Base-by-base conservation (phyloP, 83 land plant genomes). In the Thuja plicata region DNA sequence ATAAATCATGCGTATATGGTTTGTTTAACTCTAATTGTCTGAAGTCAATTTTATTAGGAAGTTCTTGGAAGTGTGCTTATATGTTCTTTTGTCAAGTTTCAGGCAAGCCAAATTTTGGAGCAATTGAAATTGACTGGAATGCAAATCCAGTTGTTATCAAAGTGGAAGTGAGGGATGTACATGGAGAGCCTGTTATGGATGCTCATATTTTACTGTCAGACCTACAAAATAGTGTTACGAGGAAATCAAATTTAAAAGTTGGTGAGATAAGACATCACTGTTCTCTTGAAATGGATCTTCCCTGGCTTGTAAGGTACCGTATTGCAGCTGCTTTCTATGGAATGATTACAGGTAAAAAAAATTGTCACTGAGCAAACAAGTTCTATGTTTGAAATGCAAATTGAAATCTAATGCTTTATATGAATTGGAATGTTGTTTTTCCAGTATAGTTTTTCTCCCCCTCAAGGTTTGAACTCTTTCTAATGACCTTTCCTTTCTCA, bases 21-120 rank as follows among this genome's bases (percentile, higher is more conserved):
- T 87, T 15, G 57, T 80, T 35, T 86, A 43, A 82, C 15, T 82
- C 85, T 2, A 45, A 7, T 82, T 82, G 6, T 41, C 50, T 11
- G 55, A 41, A 70, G 19, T 34, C 15, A 10, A n/a, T 87, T 8
- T 17, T 60, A 19, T 45, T 27, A n/a, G 46, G 32, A 24, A 71
- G 17, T 11, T 34, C 24, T 79, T 38, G 82, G 52, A 40, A 27
- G 40, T 11, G 38, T 71, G 38, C 76, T 87, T 2, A 46, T 89
- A 34, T 35, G 84, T 79, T 62, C 35, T 32, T 70, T 45, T 77
- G 84, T 27, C 6, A 82, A 76, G 48, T 55, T 90, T 17, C 91
- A 97, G 99, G 96, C 24, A 89, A 91, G 85, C 94, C 94, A 84
- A 97, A 97, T 89, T 97, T 96, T 89, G 99, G 99, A 70, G 89